phyloP scores from a whole-genome alignment of 495 filamentous ascomycete species.

The Pyronema domesticum region DNA sequence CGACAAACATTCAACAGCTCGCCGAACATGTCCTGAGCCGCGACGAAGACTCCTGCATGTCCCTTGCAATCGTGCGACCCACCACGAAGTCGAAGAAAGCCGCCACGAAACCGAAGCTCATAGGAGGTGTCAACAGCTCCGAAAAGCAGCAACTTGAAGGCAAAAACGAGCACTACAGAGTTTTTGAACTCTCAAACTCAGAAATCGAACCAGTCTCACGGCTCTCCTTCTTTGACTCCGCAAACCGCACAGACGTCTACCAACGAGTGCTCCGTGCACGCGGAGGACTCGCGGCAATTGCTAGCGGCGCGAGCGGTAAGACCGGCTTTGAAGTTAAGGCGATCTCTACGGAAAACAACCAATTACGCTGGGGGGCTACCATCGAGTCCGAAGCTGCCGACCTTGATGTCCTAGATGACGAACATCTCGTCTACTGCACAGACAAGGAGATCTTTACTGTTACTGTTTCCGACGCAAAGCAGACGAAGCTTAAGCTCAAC shows the following conservation, averaged over 20 bases:
- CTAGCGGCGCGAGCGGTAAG: constrained; percentile 24
- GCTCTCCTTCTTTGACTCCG: constrained; percentile 12
- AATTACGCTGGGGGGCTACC: constrained; percentile 49
- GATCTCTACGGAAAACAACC: constrained; percentile 50
- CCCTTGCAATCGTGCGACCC: constrained; percentile 42
- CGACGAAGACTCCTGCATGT: constrained; percentile 83
- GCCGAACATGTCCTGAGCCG: constrained; percentile 53
- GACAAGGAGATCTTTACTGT: constrained; percentile 45
- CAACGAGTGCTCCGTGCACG: constrained; percentile 41
- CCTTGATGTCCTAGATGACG: constrained; percentile 28
- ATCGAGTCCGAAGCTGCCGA: constrained; percentile 61
- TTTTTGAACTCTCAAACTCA: constrained; percentile 35
- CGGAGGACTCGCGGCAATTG: constrained; percentile 30
- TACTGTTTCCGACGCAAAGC: background rate
- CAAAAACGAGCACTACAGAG: constrained; percentile 72
- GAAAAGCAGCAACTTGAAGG: constrained; percentile 48
- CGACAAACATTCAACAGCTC: constrained; percentile 10
- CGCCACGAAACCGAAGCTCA: constrained; percentile 11
- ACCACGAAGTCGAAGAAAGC: background rate
- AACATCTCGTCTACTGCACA: constrained; percentile 64
- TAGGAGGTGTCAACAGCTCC: constrained; percentile 77
- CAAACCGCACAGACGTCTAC: constrained; percentile 16
- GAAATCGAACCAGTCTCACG: constrained; percentile 11
- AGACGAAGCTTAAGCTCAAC: constrained; percentile 6
- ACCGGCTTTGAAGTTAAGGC: constrained; percentile 59